Evolutionary conservation across 371 early-diverging fungal genomes (phyloP).

Genomic region (Chytridium lagenaria): DNA sequence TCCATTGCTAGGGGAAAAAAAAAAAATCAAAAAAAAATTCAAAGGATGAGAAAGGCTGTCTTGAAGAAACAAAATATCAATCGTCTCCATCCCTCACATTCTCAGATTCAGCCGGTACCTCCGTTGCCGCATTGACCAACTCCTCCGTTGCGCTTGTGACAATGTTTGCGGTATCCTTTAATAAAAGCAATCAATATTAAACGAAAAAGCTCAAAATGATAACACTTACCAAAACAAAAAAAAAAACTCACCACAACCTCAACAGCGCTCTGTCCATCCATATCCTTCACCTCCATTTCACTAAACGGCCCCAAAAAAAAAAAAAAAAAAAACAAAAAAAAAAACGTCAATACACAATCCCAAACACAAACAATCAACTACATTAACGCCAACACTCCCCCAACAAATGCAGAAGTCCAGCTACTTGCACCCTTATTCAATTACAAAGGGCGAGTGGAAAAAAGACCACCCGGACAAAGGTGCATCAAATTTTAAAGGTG

Average conservation of each 20-base stretch:
- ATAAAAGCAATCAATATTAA: background rate
- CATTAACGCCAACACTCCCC: background rate
- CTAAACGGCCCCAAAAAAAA: background rate
- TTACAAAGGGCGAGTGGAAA: too few species aligned
- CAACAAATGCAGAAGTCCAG: too few species aligned
- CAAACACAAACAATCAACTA: background rate
- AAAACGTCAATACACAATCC: background rate
- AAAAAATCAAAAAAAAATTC: background rate
- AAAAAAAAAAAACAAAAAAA: background rate
- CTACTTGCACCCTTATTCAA: too few species aligned
- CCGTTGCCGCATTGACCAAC: background rate
- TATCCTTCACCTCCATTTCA: constrained; percentile 11
- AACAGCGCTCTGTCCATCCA: background rate
- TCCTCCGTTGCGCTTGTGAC: background rate
- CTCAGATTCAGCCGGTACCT: background rate
- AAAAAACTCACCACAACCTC: background rate
- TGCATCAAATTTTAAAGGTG: too few species aligned
- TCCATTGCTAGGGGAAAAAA: too few species aligned
- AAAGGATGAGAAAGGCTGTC: too few species aligned
- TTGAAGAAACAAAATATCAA: too few species aligned
- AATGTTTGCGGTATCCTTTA: background rate
- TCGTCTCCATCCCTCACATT: too few species aligned
- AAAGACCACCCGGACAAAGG: too few species aligned
- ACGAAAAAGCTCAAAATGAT: background rate
- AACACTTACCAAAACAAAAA: background rate